phyloP scores from a whole-genome alignment of 2,329 filamentous ascomycete species.

The Phaeoacremonium minimum region DNA sequence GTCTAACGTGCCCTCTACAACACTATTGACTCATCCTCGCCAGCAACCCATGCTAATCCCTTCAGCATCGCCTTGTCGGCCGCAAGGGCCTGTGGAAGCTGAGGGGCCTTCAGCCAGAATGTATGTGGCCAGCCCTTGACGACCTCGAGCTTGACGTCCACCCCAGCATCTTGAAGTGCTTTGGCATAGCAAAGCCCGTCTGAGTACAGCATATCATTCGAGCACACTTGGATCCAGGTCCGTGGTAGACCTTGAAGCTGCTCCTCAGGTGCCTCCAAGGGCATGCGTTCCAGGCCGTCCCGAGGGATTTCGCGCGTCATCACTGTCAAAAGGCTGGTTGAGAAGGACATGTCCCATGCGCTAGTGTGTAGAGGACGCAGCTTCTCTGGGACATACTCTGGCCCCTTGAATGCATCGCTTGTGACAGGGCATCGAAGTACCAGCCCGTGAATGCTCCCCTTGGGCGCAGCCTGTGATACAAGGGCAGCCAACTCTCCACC shows the following conservation, averaged over 20 bases:
- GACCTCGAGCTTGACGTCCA: slow-evolving; percentile 35
- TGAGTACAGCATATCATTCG: slow-evolving; percentile 46
- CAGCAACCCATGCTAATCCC: slow-evolving; percentile 34
- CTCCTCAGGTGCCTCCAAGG: slow-evolving; percentile 28
- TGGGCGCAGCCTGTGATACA: slow-evolving; percentile 27
- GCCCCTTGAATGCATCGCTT: slow-evolving; percentile 33
- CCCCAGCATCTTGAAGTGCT: slow-evolving; percentile 29
- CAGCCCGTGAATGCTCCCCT: slow-evolving; percentile 28
- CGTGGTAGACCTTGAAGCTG: slow-evolving; percentile 27
- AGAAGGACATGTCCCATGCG: slow-evolving; percentile 27
- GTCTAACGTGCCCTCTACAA: too few species aligned
- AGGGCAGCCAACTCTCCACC: slow-evolving; percentile 43
- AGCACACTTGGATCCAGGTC: slow-evolving; percentile 45
- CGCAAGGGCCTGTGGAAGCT: slow-evolving; percentile 30
- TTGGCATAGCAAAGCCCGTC: slow-evolving; percentile 46
- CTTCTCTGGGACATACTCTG: slow-evolving; percentile 27
- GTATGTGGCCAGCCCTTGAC: slow-evolving; percentile 46
- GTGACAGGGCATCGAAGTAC: slow-evolving; percentile 44
- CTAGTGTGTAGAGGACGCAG: slow-evolving; percentile 34
- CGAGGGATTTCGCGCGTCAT: slow-evolving; percentile 28
- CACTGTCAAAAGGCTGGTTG: slow-evolving; percentile 24
- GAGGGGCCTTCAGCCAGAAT: slow-evolving; percentile 44
- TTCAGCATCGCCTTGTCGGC: slow-evolving; percentile 36
- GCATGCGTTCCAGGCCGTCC: slow-evolving; percentile 34
- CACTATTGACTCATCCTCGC: neutral